These are phyloP conservation scores for Purpureocillium lavendulum DNA, from an alignment of 2,329 filamentous ascomycete genomes.

Conservation along the genomic window DNA sequence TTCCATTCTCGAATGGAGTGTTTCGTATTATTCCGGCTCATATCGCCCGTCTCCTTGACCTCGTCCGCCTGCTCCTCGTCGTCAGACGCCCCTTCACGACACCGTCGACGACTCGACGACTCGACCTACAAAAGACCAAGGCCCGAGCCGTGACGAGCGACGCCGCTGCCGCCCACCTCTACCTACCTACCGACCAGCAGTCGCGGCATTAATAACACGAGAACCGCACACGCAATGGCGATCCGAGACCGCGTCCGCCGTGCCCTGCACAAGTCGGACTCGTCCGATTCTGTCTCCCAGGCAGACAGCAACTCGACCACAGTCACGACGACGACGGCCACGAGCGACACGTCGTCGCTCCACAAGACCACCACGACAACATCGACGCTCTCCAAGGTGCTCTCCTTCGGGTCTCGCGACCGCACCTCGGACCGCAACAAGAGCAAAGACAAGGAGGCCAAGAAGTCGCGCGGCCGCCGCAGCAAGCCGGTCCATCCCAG, in stretches of 20 bases:
- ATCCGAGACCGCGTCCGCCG: slow-evolving; percentile 34
- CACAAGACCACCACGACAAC: slow-evolving; percentile 18
- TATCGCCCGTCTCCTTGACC: too few species aligned
- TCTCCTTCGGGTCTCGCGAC: slow-evolving; percentile 19
- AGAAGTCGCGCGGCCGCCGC: slow-evolving; percentile 7
- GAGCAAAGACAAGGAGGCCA: slow-evolving; percentile 15
- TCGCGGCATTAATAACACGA: neutral
- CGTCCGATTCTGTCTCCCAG: slow-evolving; percentile 22
- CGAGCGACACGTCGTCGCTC: slow-evolving; percentile 20
- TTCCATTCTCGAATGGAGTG: too few species aligned
- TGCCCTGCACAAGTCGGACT: slow-evolving; percentile 27
- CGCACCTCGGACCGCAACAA: slow-evolving; percentile 9
- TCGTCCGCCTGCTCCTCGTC: too few species aligned
- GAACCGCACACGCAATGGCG: slow-evolving; percentile 22
- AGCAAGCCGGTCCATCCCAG: slow-evolving; percentile 30
- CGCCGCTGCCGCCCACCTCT: too few species aligned
- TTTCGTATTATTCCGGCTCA: too few species aligned
- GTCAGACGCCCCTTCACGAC: too few species aligned
- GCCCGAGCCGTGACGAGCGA: too few species aligned
- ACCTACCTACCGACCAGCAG: too few species aligned
- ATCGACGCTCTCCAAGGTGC: slow-evolving; percentile 19
- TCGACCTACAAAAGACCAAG: too few species aligned
- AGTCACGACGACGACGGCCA: slow-evolving; percentile 15
- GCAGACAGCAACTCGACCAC: slow-evolving; percentile 20
- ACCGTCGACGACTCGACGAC: too few species aligned